Conservation (phyloP, 805 yeast species). For the Metschnikowia lunata region DNA sequence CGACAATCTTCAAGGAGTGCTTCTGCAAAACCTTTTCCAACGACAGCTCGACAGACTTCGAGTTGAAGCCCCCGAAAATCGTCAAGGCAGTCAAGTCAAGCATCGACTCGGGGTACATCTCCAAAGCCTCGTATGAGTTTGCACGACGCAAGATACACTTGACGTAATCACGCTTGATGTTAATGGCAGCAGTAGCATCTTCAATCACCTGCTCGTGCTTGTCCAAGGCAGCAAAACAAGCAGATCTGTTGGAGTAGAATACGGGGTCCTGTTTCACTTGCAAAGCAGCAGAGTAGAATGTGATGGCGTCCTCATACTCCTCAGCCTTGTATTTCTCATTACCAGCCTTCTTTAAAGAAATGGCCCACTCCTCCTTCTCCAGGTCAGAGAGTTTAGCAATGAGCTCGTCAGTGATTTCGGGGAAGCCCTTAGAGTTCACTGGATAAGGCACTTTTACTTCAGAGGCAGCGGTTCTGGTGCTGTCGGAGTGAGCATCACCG, state of each 20-base stretch:
- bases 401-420: conserved; percentile 47
- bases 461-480: conserved; percentile 9
- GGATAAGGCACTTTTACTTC: conserved; percentile 41
- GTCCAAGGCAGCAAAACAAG: conserved; percentile 82
- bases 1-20: conserved; percentile 70
- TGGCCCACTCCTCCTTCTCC: conserved; percentile 61
- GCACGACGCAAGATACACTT: conserved; percentile 94
- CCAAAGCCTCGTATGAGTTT: conserved; percentile 80
- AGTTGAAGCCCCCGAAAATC: conserved; percentile 76
- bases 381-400: conserved; percentile 43
- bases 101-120: conserved; percentile 76
- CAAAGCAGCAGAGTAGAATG: conserved; percentile 75
- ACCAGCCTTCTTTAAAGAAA: conserved; percentile 84
- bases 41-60: conserved; percentile 69
- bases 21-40: conserved; percentile 83
- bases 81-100: conserved; percentile 88
- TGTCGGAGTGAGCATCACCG: conserved; percentile 1
- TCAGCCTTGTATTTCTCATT: conserved; percentile 70
- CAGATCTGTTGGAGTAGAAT: conserved; percentile 92
- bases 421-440: conserved; percentile 52
- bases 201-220: conserved; percentile 80
- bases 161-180: conserved; percentile 81
- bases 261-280: conserved; percentile 76
- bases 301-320: conserved; percentile 71
- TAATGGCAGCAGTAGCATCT: conserved; percentile 82